Base-by-base conservation (phyloP, 2,329 filamentous ascomycete species). In the Colletotrichum agaves region DNA sequence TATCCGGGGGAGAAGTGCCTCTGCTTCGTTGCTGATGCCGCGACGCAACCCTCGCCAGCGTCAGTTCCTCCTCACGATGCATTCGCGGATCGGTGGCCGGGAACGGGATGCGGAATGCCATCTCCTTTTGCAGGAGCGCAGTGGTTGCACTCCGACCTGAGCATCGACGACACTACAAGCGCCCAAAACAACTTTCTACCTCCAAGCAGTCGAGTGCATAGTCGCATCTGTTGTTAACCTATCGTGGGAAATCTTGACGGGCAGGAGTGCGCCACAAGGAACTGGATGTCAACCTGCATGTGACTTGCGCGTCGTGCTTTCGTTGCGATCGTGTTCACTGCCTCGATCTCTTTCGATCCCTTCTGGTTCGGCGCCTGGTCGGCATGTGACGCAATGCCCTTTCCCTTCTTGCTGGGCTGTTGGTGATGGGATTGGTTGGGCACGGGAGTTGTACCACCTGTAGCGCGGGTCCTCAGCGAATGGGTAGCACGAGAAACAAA, bases 101-200 rank as follows among this genome's bases (percentile, higher is more conserved):
- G 61, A 77, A 75, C 27, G 78, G 70, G 63, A 80, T 76, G 68
- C 78, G 75, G 68, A 80, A 79, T 53, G 80, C 78, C 80, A 83
- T 83, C 57, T 55, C 64, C 64, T 64, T 64, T 27, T 56, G 57
- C 41, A 41, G 21, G 44, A 59, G 46, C 37, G 53, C 39, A 41
- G 53, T 46, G 33, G 41, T 61, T 27, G 37, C 37, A 53, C 47
- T 61, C 39, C 11, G 6, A 27, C 27, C 27, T 27, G n/a, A 37
- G 61, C 61, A 64, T 64, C 37, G 61, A 64, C 53, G 61, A 55
- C 53, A 53, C 61, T 41, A 37, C 27, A 39, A 47, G 61, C 52
- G 52, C 13, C 52, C 44, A 63, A 31, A 43, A 57, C 27, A 27
- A 27, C 27, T 43, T n/a, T 53, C 61, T 67, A 67, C 55, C 64